A percentile compares a stretch with the other conserved stretches of the same genome.
These are phyloP conservation scores for Apiospora sp. DNA, from an alignment of 2,329 filamentous ascomycete genomes.

Conservation along the genomic window DNA sequence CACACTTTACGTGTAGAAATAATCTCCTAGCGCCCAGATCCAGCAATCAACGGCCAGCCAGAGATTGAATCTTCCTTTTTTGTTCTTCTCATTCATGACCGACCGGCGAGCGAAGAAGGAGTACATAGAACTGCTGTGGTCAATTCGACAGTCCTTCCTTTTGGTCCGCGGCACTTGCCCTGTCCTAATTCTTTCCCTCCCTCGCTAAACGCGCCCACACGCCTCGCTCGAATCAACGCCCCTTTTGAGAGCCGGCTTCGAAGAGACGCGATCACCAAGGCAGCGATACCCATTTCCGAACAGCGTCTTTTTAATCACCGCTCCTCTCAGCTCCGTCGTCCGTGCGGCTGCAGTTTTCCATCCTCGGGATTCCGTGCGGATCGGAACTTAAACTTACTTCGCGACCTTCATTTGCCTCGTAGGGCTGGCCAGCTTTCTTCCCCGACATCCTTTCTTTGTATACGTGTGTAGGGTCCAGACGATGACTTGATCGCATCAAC, in stretches of 20 bases:
- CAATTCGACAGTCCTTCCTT: constrained; percentile 17
- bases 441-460: background rate
- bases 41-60: constrained; percentile 21
- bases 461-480: constrained; percentile 13
- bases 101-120: constrained; percentile 13
- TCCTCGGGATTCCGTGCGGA: constrained; percentile 17
- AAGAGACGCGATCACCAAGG: constrained; percentile 5
- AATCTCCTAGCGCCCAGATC: constrained; percentile 22
- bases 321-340: constrained; percentile 5
- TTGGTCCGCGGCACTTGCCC: constrained; percentile 6
- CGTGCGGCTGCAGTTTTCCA: constrained; percentile 16
- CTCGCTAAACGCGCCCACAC: constrained; percentile 16
- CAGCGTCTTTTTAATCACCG: constrained; percentile 5
- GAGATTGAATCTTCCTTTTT: constrained; percentile 16
- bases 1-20: constrained; percentile 18
- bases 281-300: constrained; percentile 9
- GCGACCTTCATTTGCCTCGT: constrained; percentile 19
- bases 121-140: constrained; percentile 19
- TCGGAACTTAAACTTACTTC: constrained; percentile 15
- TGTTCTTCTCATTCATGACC: background rate
- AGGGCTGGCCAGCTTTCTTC: constrained; percentile 17
- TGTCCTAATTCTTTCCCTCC: constrained; percentile 5
- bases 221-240: background rate
- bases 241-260: constrained; percentile 5
- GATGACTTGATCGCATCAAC: constrained; percentile 23